Conservation (phyloP, 306 rosid species). For the Rubus parviflorus region DNA sequence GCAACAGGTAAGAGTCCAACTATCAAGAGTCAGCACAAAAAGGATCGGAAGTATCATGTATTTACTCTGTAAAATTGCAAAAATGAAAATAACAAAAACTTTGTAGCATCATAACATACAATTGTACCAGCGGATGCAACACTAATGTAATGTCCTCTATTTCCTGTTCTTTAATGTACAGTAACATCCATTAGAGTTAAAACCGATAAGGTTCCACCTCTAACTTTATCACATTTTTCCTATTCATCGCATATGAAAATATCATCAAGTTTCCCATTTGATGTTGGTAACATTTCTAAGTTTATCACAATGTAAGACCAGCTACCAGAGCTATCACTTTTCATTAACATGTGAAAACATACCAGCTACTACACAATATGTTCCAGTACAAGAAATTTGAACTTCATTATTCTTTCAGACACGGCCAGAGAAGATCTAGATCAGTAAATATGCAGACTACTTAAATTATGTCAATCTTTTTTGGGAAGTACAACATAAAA, state of each 20-base stretch:
- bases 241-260: not conserved
- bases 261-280: not conserved
- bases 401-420: not conserved
- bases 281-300: too few relatives aligned
- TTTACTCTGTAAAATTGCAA: not conserved
- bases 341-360: not conserved
- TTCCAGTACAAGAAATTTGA: not conserved
- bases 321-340: not conserved
- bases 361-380: not conserved
- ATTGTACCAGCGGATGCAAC: not conserved
- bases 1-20: constrained; percentile 27
- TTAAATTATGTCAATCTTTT: not conserved
- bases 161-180: not conserved
- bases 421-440: not conserved
- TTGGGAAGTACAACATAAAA: not conserved
- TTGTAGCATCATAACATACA: not conserved
- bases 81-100: not conserved
- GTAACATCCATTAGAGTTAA: not conserved
- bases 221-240: not conserved
- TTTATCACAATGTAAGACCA: not conserved
- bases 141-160: not conserved
- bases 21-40: constrained; percentile 18
- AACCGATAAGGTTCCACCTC: not conserved
- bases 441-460: not conserved
- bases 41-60: constrained; percentile 13